phyloP scores from a whole-genome alignment of 2,329 filamentous ascomycete species.

The Lecanicillium sp. region DNA sequence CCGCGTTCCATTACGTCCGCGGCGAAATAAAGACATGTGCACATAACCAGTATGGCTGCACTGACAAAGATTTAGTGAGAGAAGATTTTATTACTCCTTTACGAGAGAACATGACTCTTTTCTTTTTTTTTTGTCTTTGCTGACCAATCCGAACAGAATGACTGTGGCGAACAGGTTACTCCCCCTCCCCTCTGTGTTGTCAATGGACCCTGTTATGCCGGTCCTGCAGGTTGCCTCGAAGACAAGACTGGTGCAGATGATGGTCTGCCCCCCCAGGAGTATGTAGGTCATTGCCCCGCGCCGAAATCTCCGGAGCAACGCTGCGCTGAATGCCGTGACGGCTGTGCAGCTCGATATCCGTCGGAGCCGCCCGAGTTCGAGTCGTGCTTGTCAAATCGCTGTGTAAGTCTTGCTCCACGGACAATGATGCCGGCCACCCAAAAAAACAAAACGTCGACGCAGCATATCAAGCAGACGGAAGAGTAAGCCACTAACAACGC shows the following conservation, averaged over 20 bases:
- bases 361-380: neutral
- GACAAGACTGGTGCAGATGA: slow-evolving; percentile 6
- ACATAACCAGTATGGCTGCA: neutral
- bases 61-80: neutral
- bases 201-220: slow-evolving; percentile 7
- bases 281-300: slow-evolving; percentile 7
- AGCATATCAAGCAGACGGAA: neutral
- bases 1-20: neutral
- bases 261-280: neutral
- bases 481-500: neutral
- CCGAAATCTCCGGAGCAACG: slow-evolving; percentile 2
- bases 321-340: neutral
- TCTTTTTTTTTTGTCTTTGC: neutral
- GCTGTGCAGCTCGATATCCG: neutral
- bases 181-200: neutral
- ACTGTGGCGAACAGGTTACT: neutral
- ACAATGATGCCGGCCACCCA: neutral
- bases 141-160: neutral
- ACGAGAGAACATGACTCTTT: neutral
- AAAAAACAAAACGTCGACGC: neutral
- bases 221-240: slow-evolving; percentile 4
- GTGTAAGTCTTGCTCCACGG: neutral
- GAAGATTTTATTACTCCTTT: neutral
- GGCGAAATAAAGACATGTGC: neutral
- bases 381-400: neutral